phyloP scores from a whole-genome alignment of 768 basidiomycete genomes.

The Tremella yokohamensis region DNA sequence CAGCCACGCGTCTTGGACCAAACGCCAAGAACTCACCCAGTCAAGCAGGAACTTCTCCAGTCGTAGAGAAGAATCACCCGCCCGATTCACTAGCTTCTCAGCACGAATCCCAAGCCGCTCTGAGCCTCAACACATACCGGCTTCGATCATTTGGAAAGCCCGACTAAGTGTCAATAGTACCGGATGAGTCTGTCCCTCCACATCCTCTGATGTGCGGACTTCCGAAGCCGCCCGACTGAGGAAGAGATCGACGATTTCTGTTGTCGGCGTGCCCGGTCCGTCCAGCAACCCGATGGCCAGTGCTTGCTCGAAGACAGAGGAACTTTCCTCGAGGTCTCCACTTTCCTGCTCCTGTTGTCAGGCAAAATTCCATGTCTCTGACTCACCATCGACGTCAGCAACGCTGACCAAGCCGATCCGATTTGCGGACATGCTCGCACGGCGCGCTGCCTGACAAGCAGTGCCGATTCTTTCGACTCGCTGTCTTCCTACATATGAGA shows the following conservation, averaged over 20 bases:
- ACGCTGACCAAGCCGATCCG: slow-evolving; percentile 30
- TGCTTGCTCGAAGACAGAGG: slow-evolving; percentile 22
- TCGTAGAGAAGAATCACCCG: slow-evolving; percentile 71
- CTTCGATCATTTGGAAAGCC: slow-evolving; percentile 26
- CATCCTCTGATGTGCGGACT: slow-evolving; percentile 15
- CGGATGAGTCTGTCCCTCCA: slow-evolving; percentile 14
- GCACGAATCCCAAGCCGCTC: neutral
- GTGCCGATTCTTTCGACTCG: slow-evolving; percentile 7
- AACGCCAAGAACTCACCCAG: slow-evolving; percentile 60
- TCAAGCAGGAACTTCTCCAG: slow-evolving; percentile 78
- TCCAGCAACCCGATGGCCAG: slow-evolving; percentile 29
- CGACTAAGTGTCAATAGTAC: slow-evolving; percentile 27
- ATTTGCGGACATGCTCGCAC: slow-evolving; percentile 42
- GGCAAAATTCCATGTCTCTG: neutral
- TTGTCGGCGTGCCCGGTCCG: slow-evolving; percentile 10
- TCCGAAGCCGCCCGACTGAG: slow-evolving; percentile 26
- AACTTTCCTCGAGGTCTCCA: slow-evolving; percentile 7
- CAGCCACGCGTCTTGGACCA: neutral
- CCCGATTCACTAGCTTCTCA: slow-evolving; percentile 56
- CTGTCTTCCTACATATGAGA: slow-evolving; percentile 3
- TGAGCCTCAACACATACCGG: slow-evolving; percentile 17
- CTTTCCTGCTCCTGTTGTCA: slow-evolving; percentile 23
- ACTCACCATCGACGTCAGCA: slow-evolving; percentile 30
- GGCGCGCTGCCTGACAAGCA: slow-evolving; percentile 15
- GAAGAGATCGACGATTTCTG: slow-evolving; percentile 21